Evolutionary conservation across 129 eudicot genomes (phyloP), one percentile per base, ranked within the genome.

Genomic region (Artemisia tridentata): DNA sequence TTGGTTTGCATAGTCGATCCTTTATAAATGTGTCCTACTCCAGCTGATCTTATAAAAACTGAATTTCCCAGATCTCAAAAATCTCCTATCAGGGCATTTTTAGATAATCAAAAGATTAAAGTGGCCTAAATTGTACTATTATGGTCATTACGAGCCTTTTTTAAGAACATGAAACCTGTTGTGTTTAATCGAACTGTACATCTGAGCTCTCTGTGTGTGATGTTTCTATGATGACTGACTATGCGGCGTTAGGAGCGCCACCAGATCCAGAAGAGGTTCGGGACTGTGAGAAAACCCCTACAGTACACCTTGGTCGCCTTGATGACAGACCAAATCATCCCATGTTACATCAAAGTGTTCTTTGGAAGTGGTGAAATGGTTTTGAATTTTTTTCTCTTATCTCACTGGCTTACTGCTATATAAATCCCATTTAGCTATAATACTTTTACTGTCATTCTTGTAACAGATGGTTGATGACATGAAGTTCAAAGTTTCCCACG

Each of bases 401-500:
- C 10, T 59, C 13, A 58, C 38, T 57, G 8, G 9, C 29, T 31
- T 62, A n/a, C 48, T 62, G 48, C 48, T 29, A 14, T 1, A 11
- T 8, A 11, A 63, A 67, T 58, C 8, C n/a, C 17, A 23, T 61
- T 45, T 49, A 23, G 73, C 41, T 31, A 10, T 45, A 18, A 45
- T 45, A 50, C 14, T 29, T n/a, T 21, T 66, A 43, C 5, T 73
- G 14, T 13, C 15, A 21, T 6, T 29, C 55, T 72, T 38, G 49
- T 49, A 50, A 13, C 67, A 92, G 98, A 87, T 92, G n/a, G 96
- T 80, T 23, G 98, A 89, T 60, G 98, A 92, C 86, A 89, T 89
- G 98, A 92, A 83, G 95, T 92, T 75, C 85, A 89, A 95, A n/a
- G 96, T 89, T 67, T 89, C 95, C 1, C 98, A 92, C 54, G 98